Base-by-base conservation (phyloP, 139 green algal genomes). In the Eudorina sp. region DNA sequence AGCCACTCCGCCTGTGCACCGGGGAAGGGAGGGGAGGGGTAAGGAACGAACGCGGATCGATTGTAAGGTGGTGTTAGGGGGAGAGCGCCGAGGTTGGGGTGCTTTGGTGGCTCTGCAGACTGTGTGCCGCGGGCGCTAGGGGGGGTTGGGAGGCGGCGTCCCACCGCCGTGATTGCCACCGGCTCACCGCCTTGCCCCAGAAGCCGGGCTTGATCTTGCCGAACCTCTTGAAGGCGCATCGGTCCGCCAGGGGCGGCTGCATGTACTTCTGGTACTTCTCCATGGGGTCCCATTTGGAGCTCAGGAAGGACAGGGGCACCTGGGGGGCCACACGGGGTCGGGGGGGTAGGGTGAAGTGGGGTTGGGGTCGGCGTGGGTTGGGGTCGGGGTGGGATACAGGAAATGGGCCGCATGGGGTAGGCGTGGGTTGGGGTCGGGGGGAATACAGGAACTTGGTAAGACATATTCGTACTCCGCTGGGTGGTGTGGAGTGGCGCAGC, bases 231-330 rank as follows among this genome's bases (percentile, higher is more conserved):
- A 55, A 72, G 13, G 77, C 53, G 34, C 36, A 73, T 18, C 13
- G 3, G 21, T 38, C 51, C 77, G 53, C 53, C 53, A 73, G 40
- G 7, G 19, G 53, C 36, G 23, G 25, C 23, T 8, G 7, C 53
- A 84, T 25, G 4, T 43, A 40, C 38, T 53, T 38, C 53, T 84
- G 77, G 38, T 73, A 72, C 34, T 46, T 69, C 77, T 84, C 77
- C 77, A 84, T 73, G 51, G 77, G 77, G 77, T 84, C 77, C 34
- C 38, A 43, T 25, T 73, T 72, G 77, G 16, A 29, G 77, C 36
- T 40, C 53, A 84, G 7, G 31, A 84, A 53, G 34, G 7, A 8
- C 9, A 84, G 4, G 1, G 77, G 77, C 5, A 73, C 53, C 77
- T 84, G 77, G 23, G 23, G 25, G 53, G 53, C 11, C n/a, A n/a